Evolutionary conservation across 1,139 yeast genomes (phyloP).

Genomic region (Taphrina sp.): DNA sequence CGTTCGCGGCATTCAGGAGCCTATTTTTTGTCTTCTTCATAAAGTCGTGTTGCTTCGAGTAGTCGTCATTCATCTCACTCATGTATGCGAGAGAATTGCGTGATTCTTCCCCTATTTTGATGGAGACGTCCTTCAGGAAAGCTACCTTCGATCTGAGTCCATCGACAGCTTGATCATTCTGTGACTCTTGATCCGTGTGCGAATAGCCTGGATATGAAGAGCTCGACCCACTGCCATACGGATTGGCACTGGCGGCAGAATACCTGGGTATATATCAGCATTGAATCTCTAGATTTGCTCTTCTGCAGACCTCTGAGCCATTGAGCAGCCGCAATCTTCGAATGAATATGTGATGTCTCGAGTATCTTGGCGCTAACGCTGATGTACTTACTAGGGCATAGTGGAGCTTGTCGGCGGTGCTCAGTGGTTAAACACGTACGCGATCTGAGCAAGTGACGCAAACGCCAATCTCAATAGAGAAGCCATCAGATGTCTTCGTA

Average conservation of each 20-base stretch:
- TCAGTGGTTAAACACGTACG: too few species aligned
- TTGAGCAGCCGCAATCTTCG: too few species aligned
- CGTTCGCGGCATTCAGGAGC: conserved; percentile 23
- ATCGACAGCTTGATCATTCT: conserved; percentile 73
- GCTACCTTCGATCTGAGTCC: conserved; percentile 68
- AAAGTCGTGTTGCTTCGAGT: conserved; percentile 25
- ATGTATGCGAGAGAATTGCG: conserved; percentile 56
- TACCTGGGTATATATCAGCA: too few species aligned
- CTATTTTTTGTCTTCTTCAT: conserved; percentile 26
- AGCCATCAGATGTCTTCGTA: too few species aligned
- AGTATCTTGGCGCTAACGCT: too few species aligned
- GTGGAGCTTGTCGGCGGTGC: too few species aligned
- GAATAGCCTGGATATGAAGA: conserved; percentile 14
- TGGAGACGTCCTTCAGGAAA: conserved; percentile 64
- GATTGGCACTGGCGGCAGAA: conserved; percentile 3
- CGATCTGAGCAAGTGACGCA: too few species aligned
- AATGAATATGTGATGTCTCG: too few species aligned
- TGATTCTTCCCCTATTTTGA: conserved; percentile 80
- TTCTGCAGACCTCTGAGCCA: too few species aligned
- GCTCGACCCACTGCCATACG: conserved; percentile 12
- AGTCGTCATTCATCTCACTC: conserved; percentile 34
- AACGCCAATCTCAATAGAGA: too few species aligned
- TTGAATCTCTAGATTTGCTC: too few species aligned
- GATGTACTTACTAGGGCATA: too few species aligned
- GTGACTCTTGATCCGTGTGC: conserved; percentile 60